Percentiles rank a stretch among this genome's conserved stretches.
phyloP scores from a whole-genome alignment of 2,329 filamentous ascomycete genomes.

The Monosporascus sp. region DNA sequence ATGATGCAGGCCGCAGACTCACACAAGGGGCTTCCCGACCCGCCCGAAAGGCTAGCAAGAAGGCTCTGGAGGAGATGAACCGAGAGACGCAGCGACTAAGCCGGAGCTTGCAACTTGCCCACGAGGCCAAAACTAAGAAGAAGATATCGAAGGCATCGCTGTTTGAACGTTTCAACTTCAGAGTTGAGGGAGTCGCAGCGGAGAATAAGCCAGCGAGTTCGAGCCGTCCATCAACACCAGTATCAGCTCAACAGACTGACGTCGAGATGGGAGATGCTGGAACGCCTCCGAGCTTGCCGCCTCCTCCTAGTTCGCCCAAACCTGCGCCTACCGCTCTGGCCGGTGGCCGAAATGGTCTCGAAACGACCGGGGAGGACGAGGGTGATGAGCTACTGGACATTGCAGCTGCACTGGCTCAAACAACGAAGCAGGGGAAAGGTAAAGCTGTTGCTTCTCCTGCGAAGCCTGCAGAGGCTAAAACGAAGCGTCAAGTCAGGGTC shows the following conservation, averaged over 20 bases:
- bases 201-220: conserved; percentile 45
- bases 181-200: conserved; percentile 33
- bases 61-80: conserved; percentile 90
- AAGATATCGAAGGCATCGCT: conserved; percentile 80
- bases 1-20: conserved; percentile 58
- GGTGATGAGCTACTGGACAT: conserved; percentile 34
- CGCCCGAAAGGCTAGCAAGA: conserved; percentile 84
- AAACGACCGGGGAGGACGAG: conserved; percentile 12
- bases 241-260: conserved; percentile 42
- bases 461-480: conserved; percentile 15
- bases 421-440: conserved; percentile 45
- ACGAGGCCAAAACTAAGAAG: conserved; percentile 86
- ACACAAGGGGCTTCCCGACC: conserved; percentile 64
- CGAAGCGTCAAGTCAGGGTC: conserved; percentile 46
- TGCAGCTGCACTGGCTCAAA: conserved; percentile 29
- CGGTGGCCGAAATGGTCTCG: conserved; percentile 4
- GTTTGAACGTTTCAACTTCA: conserved; percentile 79
- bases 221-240: conserved; percentile 46
- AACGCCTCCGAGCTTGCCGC: conserved; percentile 70
- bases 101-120: conserved; percentile 83
- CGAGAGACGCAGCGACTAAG: conserved; percentile 89
- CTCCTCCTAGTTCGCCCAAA: conserved; percentile 43
- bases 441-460: conserved; percentile 41
- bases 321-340: conserved; percentile 5
- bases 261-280: conserved; percentile 45